phyloP scores from a whole-genome alignment of 2,329 filamentous ascomycete species.

The Venturia asperata region DNA sequence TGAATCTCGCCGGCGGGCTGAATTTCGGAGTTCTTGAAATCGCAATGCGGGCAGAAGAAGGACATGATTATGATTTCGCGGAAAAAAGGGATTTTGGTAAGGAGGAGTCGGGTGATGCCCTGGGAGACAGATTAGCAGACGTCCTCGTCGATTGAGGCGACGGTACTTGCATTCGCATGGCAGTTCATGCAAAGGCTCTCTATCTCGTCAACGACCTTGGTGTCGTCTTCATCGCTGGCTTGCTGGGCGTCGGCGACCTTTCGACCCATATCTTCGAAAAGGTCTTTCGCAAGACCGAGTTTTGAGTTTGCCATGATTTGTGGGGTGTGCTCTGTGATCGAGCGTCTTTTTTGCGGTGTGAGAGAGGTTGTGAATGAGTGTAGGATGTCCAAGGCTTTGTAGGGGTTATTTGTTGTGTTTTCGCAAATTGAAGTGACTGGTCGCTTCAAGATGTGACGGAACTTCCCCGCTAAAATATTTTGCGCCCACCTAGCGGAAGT shows the following conservation, averaged over 20 bases:
- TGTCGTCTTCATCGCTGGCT: slow-evolving; percentile 30
- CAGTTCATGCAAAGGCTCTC: slow-evolving; percentile 51
- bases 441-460: slow-evolving; percentile 1
- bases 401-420: neutral
- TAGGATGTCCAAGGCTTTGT: neutral
- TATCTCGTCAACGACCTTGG: slow-evolving; percentile 47
- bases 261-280: slow-evolving; percentile 47
- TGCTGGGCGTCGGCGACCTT: slow-evolving; percentile 37
- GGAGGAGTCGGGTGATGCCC: slow-evolving; percentile 78
- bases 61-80: slow-evolving; percentile 97
- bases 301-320: slow-evolving; percentile 30
- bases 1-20: slow-evolving; percentile 90
- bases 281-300: slow-evolving; percentile 33
- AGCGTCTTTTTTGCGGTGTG: neutral
- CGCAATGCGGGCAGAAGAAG: slow-evolving; percentile 85
- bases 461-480: neutral
- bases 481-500: neutral
- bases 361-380: neutral
- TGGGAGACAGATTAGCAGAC: slow-evolving; percentile 30
- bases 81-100: slow-evolving; percentile 94
- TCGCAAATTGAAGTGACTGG: neutral
- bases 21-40: slow-evolving; percentile 86
- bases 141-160: neutral
- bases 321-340: neutral
- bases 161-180: slow-evolving; percentile 39